Evolutionary conservation across 768 basidiomycete genomes (phyloP).

Genomic region (Gloeophyllum trabeum): DNA sequence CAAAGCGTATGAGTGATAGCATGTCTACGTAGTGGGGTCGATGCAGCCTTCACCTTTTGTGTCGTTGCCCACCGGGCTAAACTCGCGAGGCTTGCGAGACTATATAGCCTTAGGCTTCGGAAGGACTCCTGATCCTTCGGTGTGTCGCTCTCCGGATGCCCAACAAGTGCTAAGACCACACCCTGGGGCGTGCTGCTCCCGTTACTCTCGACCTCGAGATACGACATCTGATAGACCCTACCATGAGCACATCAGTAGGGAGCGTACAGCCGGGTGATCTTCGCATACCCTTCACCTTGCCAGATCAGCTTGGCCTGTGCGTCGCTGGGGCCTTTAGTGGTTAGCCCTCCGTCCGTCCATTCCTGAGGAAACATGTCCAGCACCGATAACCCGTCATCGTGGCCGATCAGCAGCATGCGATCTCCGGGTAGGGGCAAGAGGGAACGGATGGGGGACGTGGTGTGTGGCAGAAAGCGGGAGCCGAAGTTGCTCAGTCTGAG

Average conservation of each 20-base stretch:
- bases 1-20: not conserved
- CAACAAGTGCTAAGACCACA: conserved; percentile 68
- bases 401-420: conserved; percentile 63
- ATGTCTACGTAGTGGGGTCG: not conserved
- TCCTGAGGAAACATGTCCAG: conserved; percentile 76
- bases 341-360: conserved; percentile 32
- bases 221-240: conserved; percentile 69
- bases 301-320: conserved; percentile 59
- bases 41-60: conserved; percentile 38
- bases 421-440: conserved; percentile 60
- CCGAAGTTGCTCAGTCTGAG: conserved; percentile 70
- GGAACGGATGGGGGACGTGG: conserved; percentile 64
- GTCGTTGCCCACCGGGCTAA: conserved; percentile 66
- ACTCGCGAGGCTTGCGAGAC: conserved; percentile 59
- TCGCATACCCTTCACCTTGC: conserved; percentile 63
- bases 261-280: not conserved
- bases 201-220: conserved; percentile 51
- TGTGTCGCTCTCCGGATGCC: conserved; percentile 39
- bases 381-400: conserved; percentile 71
- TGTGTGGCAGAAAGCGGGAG: conserved; percentile 76
- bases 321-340: conserved; percentile 53
- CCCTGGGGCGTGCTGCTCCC: conserved; percentile 56
- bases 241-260: not conserved
- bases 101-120: conserved; percentile 72
- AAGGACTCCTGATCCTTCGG: conserved; percentile 44